Evolutionary conservation across 345 rosid genomes (phyloP).

Genomic region (Anacardium occidentale): DNA sequence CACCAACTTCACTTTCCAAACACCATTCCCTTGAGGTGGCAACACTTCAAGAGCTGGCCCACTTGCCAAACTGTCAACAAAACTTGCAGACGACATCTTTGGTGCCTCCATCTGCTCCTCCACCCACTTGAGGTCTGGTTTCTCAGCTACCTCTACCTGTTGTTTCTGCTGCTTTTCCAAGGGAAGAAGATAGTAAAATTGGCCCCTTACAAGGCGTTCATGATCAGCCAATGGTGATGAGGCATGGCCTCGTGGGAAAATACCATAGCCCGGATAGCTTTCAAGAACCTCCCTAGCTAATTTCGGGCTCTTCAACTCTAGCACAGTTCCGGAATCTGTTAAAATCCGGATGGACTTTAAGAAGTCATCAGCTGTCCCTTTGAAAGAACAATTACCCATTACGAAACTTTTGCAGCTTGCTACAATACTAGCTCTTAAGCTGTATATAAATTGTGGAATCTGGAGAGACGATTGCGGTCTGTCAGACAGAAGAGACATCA

Average conservation of each 20-base stretch:
- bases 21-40: slow-evolving; percentile 54
- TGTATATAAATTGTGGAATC: slow-evolving; percentile 24
- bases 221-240: slow-evolving; percentile 31
- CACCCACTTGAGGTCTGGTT: neutral
- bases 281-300: slow-evolving; percentile 39
- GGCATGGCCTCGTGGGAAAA: slow-evolving; percentile 33
- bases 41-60: slow-evolving; percentile 45
- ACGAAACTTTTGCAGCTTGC: neutral
- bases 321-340: slow-evolving; percentile 33
- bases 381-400: slow-evolving; percentile 66
- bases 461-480: slow-evolving; percentile 22
- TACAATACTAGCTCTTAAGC: neutral
- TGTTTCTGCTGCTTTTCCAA: slow-evolving; percentile 18
- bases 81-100: slow-evolving; percentile 16
- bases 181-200: slow-evolving; percentile 53
- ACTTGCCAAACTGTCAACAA: slow-evolving; percentile 22
- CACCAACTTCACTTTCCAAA: slow-evolving; percentile 72
- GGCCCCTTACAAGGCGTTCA: slow-evolving; percentile 37
- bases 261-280: slow-evolving; percentile 38
- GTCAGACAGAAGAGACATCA: slow-evolving; percentile 31
- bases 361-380: slow-evolving; percentile 25
- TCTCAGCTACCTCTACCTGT: neutral
- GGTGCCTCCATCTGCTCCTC: slow-evolving; percentile 20
- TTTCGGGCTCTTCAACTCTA: slow-evolving; percentile 40
- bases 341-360: slow-evolving; percentile 30